These are phyloP conservation scores for Flagelloscypha sp. DNA, from an alignment of 768 basidiomycete species.

Conservation along the genomic window DNA sequence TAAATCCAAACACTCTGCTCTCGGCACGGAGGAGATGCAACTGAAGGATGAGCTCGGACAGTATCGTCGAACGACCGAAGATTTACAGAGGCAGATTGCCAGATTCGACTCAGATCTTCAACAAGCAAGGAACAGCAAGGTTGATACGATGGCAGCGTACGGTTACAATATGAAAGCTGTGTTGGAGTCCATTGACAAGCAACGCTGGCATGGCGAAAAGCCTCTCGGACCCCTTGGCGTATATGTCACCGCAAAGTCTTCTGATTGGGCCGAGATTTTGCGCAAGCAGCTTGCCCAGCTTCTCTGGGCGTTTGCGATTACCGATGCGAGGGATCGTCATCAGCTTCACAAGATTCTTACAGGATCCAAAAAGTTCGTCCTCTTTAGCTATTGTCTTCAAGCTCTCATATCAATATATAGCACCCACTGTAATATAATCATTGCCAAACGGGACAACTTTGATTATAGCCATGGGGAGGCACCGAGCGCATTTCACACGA, in stretches of 20 bases:
- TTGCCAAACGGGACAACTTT: constrained; percentile 68
- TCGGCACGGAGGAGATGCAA: too few relatives aligned
- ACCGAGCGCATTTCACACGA: constrained; percentile 50
- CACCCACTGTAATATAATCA: constrained; percentile 43
- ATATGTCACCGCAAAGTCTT: constrained; percentile 67
- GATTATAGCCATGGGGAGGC: constrained; percentile 75
- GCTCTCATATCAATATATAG: constrained; percentile 23
- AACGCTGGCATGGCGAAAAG: constrained; percentile 53
- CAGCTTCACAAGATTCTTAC: constrained; percentile 50
- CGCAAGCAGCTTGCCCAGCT: constrained; percentile 46
- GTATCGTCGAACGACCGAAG: too few relatives aligned
- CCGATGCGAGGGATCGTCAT: constrained; percentile 53
- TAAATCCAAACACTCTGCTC: too few relatives aligned
- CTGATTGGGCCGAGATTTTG: constrained; percentile 60
- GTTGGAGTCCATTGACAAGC: constrained; percentile 39
- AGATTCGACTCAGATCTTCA: too few relatives aligned
- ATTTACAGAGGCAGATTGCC: constrained; percentile 44
- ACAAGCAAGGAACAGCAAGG: too few relatives aligned
- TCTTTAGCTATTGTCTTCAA: constrained; percentile 10
- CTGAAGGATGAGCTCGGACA: too few relatives aligned
- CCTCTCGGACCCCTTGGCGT: constrained; percentile 78
- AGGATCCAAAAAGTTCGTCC: constrained; percentile 55
- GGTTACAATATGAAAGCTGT: constrained; percentile 55
- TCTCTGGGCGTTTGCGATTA: constrained; percentile 69
- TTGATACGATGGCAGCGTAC: too few relatives aligned